Evolutionary conservation across 805 yeast species (phyloP), one percentile per base, ranked within the genome.

Genomic region (Babjeviella inositovora): DNA sequence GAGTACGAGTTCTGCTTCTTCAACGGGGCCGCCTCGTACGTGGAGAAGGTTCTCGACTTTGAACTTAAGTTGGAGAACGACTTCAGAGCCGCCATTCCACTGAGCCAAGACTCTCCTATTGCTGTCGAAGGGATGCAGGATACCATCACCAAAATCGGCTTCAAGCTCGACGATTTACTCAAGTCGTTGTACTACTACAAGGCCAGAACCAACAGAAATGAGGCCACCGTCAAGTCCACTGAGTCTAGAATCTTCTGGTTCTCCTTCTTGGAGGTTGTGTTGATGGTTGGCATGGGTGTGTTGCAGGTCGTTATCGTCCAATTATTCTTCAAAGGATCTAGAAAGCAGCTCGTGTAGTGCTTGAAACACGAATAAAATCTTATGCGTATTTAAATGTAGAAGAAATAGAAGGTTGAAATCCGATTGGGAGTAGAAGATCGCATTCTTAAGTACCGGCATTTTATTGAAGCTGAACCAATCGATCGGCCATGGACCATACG

Each of bases 141-240:
- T 15, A 59, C 74, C 3, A 68, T 74, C 13, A 61, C 58, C 27
- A 51, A 50, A 26, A 71, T 77, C 29, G 82, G 74, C 35, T 35
- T 41, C 5, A 74, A 73, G 37, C 55, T 76, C 39, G 64, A 61
- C 33, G 54, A 57, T 8, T 51, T 77, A 30, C 53, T 62, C 35
- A 61, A 61, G 33, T 55, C 71, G 18, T 53, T 87, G 43, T 79
- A 74, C 37, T 77, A 85, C 50, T 84, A 85, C 59, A 77, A 72
- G 50, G 72, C 92, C 8, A 74, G 98, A 56, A 87, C 80, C 50
- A 70, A 70, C 53, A 68, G 97, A 53, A 87, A 87, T 53, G 90
- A 81, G 66, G 68, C 75, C 25, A 81, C 94, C 20, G 94, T 81
- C 32, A 60, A 61, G 46, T 68, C 81, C 23, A 81, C 93, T 15